Evolutionary conservation across 1,284 basidiomycete species (phyloP).

Genomic region (Cerioporus squamosus): DNA sequence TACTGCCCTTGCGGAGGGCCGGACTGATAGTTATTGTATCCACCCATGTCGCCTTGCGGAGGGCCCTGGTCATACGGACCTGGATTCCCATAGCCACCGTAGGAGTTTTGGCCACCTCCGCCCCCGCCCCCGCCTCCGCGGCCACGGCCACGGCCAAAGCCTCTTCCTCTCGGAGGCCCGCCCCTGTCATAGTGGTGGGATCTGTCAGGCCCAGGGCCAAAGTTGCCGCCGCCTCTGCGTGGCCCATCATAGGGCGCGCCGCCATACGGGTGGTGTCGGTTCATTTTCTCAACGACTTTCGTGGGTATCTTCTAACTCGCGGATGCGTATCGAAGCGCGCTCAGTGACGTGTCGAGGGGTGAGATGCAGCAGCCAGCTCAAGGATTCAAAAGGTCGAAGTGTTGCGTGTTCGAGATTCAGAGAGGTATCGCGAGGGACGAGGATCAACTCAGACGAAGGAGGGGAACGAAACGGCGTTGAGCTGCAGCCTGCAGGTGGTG

Average conservation of each 20-base stretch:
- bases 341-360: constrained; percentile 26
- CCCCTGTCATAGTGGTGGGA: constrained; percentile 66
- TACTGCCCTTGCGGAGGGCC: constrained; percentile 60
- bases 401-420: constrained; percentile 9
- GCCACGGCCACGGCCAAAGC: constrained; percentile 63
- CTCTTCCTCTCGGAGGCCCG: constrained; percentile 65
- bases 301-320: constrained; percentile 16
- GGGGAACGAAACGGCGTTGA: constrained; percentile 21
- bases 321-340: constrained; percentile 12
- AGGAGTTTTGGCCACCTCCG: constrained; percentile 37
- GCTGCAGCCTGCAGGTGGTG: constrained; percentile 25
- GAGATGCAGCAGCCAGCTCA: constrained; percentile 12
- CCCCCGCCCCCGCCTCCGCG: constrained; percentile 15
- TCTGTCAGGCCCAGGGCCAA: constrained; percentile 77
- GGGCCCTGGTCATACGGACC: constrained; percentile 66
- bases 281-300: constrained; percentile 53
- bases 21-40: constrained; percentile 70
- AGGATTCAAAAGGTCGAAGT: constrained; percentile 4
- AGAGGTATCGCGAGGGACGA: constrained; percentile 10
- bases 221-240: constrained; percentile 66
- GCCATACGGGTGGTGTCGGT: constrained; percentile 86
- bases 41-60: constrained; percentile 59
- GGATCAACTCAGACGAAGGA: constrained; percentile 23
- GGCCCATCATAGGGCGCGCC: constrained; percentile 63
- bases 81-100: constrained; percentile 55